Evolutionary conservation across 345 rosid genomes (phyloP), one percentile per base, ranked within the genome.

Genomic region (Heritiera littoralis): DNA sequence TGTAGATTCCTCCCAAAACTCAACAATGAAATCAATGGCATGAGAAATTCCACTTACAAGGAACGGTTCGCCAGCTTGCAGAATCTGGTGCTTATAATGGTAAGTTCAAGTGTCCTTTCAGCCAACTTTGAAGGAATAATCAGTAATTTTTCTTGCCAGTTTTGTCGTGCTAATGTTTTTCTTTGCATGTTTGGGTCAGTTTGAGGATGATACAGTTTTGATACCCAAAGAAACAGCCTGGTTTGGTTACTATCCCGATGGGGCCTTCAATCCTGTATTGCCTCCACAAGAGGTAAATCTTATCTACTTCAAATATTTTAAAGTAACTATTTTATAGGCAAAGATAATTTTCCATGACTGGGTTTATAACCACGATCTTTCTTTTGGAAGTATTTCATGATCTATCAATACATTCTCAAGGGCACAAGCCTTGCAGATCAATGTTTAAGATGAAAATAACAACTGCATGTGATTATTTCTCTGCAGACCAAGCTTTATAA

Each of bases 201-300:
- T 95, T 83, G 95, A 93, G 75, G 91, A 92, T 0, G 98, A 93
- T 77, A 84, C 89, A 0, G 85, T 92, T 79, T 80, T 92, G 88
- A 78, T 90, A 83, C 97, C 98, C 2, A 93, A 89, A 79, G 92
- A 92, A 87, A 95, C 98, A 9, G 84, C 98, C 70, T 78, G 90
- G 91, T 95, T 92, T 74, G 94, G 98, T 40, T 90, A 92, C 77
- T 92, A 85, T 82, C 91, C 92, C n/a, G 97, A 91, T 68, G 94
- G 97, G 0, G 61, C 89, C 67, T 90, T 87, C 49, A 69, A 85
- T 73, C 3, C 88, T 64, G 35, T 93, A 83, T 87, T 95, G 82
- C 85, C 95, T 0, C 87, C 86, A n/a, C 85, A 90, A 77, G 82
- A 93, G 94, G 97, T 88, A 81, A 40, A 6, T 13, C 38, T 35